Conservation (phyloP, 495 filamentous ascomycete genomes). For the Aspergillus bridgeri region DNA sequence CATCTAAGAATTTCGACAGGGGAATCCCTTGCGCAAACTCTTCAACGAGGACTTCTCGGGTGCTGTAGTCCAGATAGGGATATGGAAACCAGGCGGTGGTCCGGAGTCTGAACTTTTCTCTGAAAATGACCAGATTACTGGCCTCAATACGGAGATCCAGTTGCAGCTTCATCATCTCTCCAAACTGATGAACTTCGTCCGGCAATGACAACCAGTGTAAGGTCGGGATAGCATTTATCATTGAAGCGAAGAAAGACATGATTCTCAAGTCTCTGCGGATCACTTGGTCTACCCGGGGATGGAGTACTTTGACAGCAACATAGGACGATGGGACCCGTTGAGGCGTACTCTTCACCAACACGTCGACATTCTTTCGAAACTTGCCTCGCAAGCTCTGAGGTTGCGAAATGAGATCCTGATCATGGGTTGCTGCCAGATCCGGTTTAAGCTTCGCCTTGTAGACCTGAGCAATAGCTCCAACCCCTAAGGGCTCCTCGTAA, state of each 20-base stretch:
- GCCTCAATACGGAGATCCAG: constrained; percentile 94
- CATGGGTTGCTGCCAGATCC: constrained; percentile 62
- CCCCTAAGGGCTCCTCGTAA: constrained; percentile 82
- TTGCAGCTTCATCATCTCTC: constrained; percentile 97
- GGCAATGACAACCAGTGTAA: constrained; percentile 98
- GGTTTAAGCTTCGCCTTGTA: constrained; percentile 93
- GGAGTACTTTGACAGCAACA: constrained; percentile 95
- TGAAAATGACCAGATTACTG: constrained; percentile 83
- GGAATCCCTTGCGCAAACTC: constrained; percentile 96
- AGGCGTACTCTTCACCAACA: constrained; percentile 78
- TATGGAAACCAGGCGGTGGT: constrained; percentile 95
- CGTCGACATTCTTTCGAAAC: constrained; percentile 77
- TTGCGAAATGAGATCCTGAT: constrained; percentile 48
- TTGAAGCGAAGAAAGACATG: constrained; percentile 86
- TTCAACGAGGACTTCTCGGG: constrained; percentile 87
- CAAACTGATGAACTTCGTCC: constrained; percentile 90
- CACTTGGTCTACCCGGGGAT: constrained; percentile 84
- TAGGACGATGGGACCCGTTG: constrained; percentile 84
- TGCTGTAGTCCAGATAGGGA: constrained; percentile 87
- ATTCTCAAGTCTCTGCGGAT: constrained; percentile 88
- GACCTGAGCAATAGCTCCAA: constrained; percentile 96
- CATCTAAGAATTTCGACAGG: constrained; percentile 80
- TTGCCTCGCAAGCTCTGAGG: constrained; percentile 58
- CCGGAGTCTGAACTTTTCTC: constrained; percentile 83
- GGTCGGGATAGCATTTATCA: constrained; percentile 85